Evolutionary conservation across 768 basidiomycete genomes (phyloP), one percentile per base, ranked within the genome.

Genomic region (Tubosaeta sp.): DNA sequence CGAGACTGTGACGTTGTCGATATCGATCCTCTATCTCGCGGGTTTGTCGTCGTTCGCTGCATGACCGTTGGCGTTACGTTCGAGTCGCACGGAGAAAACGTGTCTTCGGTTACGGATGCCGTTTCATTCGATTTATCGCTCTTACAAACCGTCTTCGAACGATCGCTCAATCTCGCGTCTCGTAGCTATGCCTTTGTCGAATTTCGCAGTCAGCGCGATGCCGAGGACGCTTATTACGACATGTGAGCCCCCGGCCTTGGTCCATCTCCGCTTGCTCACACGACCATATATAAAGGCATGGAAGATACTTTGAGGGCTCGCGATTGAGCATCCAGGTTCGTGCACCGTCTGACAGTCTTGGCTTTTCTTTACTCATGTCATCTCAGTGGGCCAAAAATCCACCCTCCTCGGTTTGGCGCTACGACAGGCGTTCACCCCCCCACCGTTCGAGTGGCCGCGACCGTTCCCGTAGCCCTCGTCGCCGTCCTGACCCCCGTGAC

Each of bases 181-280:
- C 75, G 75, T 76, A 90, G 89, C 74, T 91, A 89, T 70, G 89
- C 88, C 52, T 91, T 91, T 69, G 83, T 91, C 65, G 88, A 91
- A 68, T 91, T 90, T 64, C 83, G 86, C 65, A 82, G 81, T 62
- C 76, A 79, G 44, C 82, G 85, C 38, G 87, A 90, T 62, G 88
- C 88, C 17, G 88, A 90, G 62, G 86, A 88, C 58, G 88, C 88
- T 27, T 90, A 89, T 69, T 82, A 87, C 64, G 86, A 89, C 54
- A 90, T 91, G 88, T 90, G 66, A 55, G 85, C 71, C 19, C 41
- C 44, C n/a, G n/a, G n/a, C 19, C 12, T 35, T 16, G 11, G 5
- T 48, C n/a, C n/a, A 6, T 0, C 38, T 26, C 10, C 52, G 27
- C 46, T 22, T 13, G 35, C 58, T 67, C 46, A 65, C 26, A 25